Base-by-base conservation (phyloP, 164 flowering plant species). In the Macadamia tetraphylla region DNA sequence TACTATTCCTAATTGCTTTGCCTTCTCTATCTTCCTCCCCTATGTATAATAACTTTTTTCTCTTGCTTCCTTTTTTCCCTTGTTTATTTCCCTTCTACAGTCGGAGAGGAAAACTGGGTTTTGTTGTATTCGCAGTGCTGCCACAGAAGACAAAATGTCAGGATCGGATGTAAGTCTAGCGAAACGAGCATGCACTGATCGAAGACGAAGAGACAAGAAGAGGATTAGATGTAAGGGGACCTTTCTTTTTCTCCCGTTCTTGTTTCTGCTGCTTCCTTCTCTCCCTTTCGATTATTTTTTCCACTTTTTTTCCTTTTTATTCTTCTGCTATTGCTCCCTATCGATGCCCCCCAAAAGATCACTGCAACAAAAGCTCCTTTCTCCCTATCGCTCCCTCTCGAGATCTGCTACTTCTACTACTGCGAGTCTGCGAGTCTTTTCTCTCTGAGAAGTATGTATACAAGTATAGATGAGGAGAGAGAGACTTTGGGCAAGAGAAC, bases 91-190 rank as follows among this genome's bases (percentile, higher is more conserved):
- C 17, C 17, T 14, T 14, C 14, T 52, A 49, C 11, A 3, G 15
- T 2, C 1, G 18, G 18, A 53, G 10, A 32, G 42, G 46, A 42
- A 52, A 29, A n/a, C 10, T n/a, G 58, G 17, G 72, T 58, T 63
- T 65, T 46, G 58, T 44, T 63, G 40, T 5, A n/a, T 64, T 12
- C 30, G 17, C 13, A 46, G 7, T 60, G 58, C 43, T 58, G 68
- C 23, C 58, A 79, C 60, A 64, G 79, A 71, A 73, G 84, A 84
- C 83, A 84, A 83, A 80, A 73, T 62, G 70, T 74, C 35, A 65
- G 67, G 72, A 81, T 75, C 31, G 23, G 23, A 23, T 23, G 23
- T 23, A 4, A 66, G 30, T 51, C n/a, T 17, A 59, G 35, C 11
- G 32, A 23, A 52, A 68, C 6, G 40, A 58, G 31, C 40, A 58